Percentiles rank a stretch among this genome's conserved stretches.
Conservation (phyloP, 306 rosid species). For the Rosa lucieae region DNA sequence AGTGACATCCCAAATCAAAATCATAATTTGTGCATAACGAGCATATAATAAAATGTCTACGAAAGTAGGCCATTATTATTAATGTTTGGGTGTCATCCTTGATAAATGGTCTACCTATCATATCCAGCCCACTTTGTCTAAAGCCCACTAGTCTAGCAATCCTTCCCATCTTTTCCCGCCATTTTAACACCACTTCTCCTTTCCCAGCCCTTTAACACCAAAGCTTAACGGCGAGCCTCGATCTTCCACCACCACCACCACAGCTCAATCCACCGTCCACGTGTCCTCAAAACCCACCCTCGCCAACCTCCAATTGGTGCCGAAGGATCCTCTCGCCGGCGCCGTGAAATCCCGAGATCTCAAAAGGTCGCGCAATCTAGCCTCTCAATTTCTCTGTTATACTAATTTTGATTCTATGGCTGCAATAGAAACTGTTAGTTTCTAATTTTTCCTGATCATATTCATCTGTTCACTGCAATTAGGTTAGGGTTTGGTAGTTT, state of each 20-base stretch:
- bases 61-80: no score
- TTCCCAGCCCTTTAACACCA: neutral
- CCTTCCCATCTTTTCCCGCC: conserved; percentile 1
- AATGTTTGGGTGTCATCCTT: no score
- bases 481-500: no score
- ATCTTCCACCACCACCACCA: neutral
- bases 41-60: no score
- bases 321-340: neutral
- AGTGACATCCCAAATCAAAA: no score
- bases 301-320: neutral
- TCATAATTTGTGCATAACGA: no score
- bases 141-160: neutral
- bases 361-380: neutral
- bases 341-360: neutral
- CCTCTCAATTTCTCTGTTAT: neutral
- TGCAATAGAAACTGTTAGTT: neutral
- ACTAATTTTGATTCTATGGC: no score
- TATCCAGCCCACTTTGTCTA: no score
- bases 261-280: neutral
- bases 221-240: neutral
- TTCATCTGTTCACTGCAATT: no score
- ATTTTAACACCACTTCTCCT: no score
- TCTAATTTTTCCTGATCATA: neutral
- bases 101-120: no score
- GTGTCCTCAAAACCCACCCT: neutral